phyloP scores from a whole-genome alignment of 495 filamentous ascomycete genomes.

The Trichoderma asperelloides region DNA sequence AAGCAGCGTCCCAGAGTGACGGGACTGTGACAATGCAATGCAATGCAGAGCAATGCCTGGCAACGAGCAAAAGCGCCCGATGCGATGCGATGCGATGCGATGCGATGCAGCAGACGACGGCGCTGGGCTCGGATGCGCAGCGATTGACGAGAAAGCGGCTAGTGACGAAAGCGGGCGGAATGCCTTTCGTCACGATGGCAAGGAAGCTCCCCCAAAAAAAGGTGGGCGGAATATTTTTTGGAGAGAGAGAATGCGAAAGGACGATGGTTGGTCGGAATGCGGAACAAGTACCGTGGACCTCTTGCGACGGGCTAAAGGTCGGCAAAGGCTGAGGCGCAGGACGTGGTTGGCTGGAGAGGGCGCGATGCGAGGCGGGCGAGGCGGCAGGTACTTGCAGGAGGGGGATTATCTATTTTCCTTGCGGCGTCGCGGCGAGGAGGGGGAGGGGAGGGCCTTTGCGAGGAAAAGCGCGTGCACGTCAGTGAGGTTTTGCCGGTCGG shows the following conservation, averaged over 20 bases:
- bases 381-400: neutral
- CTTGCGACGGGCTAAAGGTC: constrained; percentile 5
- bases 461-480: constrained; percentile 13
- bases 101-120: neutral
- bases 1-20: neutral
- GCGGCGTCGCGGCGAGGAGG: neutral
- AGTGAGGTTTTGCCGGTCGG: constrained; percentile 9
- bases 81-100: constrained; percentile 2
- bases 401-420: neutral
- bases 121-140: constrained; percentile 13
- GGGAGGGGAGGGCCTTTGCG: constrained; percentile 5
- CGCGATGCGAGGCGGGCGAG: neutral
- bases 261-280: neutral
- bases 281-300: neutral
- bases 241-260: constrained; percentile 2
- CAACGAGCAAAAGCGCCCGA: neutral
- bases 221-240: constrained; percentile 1
- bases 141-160: neutral
- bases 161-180: constrained; percentile 1
- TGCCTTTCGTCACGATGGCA: constrained; percentile 7
- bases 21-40: neutral
- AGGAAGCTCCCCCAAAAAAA: neutral
- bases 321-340: neutral
- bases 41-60: neutral
- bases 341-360: neutral